Evolutionary conservation across 179 eudicot genomes (phyloP).

Genomic region (Corrigiola litoralis): DNA sequence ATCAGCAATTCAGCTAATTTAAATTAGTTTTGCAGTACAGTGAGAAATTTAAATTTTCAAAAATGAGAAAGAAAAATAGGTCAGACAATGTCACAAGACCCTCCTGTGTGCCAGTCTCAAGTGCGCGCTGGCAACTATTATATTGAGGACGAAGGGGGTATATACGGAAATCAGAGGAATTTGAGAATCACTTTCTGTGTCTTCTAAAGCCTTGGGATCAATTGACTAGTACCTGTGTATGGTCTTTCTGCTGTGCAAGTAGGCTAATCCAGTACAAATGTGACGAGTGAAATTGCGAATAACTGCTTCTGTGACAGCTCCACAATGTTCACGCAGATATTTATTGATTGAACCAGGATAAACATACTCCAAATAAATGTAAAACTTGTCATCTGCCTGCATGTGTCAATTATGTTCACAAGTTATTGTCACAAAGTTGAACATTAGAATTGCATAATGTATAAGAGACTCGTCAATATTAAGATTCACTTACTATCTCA

Average conservation of each 20-base stretch:
- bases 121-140: not conserved
- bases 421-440: slow-evolving; percentile 2
- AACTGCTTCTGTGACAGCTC: slow-evolving; percentile 78
- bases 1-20: too few relatives aligned
- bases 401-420: slow-evolving; percentile 14
- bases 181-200: not conserved
- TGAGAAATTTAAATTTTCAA: not conserved
- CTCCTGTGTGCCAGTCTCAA: not conserved
- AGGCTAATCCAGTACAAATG: slow-evolving; percentile 84
- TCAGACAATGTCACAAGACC: not conserved
- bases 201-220: not conserved
- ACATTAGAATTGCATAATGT: not conserved
- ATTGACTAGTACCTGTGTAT: slow-evolving; percentile 63
- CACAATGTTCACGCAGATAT: slow-evolving; percentile 68
- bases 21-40: too few relatives aligned
- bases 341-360: slow-evolving; percentile 88
- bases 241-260: slow-evolving; percentile 73
- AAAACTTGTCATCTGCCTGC: slow-evolving; percentile 78
- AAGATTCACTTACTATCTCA: slow-evolving; percentile 63
- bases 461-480: not conserved
- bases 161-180: not conserved
- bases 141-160: not conserved
- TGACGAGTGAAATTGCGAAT: slow-evolving; percentile 96
- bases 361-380: slow-evolving; percentile 88
- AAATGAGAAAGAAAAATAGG: not conserved